Percentiles rank a stretch among this genome's conserved stretches.
These are phyloP conservation scores for Microstroma glucosiphilum DNA, from an alignment of 1,284 basidiomycete species.

Conservation along the genomic window DNA sequence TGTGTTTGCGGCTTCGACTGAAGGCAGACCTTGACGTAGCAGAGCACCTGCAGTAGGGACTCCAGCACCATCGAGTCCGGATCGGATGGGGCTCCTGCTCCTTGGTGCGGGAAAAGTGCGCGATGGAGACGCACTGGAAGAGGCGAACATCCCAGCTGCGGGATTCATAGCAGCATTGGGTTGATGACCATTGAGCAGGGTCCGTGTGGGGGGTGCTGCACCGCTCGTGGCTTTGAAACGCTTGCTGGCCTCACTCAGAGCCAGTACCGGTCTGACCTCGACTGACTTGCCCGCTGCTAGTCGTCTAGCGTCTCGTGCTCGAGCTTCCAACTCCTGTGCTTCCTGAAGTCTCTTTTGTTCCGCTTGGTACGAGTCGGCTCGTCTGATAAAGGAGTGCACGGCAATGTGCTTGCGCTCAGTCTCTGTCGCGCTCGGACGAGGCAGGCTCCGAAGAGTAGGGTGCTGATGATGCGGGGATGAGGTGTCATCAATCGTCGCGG, in stretches of 20 bases:
- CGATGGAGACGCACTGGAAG: background rate
- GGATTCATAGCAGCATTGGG: background rate
- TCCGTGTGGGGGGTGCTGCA: slow-evolving; percentile 27
- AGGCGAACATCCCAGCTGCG: background rate
- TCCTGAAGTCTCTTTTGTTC: background rate
- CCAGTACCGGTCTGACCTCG: too few species aligned
- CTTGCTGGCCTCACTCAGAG: too few species aligned
- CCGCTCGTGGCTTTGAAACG: slow-evolving; percentile 30
- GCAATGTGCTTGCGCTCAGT: background rate
- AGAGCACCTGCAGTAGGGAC: too few species aligned
- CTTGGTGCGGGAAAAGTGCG: background rate
- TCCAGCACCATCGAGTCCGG: too few species aligned
- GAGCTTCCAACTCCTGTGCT: too few species aligned
- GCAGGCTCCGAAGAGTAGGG: slow-evolving; percentile 13
- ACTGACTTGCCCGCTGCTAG: too few species aligned
- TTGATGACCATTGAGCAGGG: slow-evolving; percentile 14
- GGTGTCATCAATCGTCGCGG: background rate
- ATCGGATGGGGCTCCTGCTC: background rate
- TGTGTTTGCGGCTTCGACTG: too few species aligned
- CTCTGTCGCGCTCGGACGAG: background rate
- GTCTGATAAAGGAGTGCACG: slow-evolving; percentile 5
- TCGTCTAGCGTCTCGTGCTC: too few species aligned
- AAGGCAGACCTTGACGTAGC: too few species aligned
- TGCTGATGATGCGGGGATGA: slow-evolving; percentile 21
- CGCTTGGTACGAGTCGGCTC: background rate